phyloP scores from a whole-genome alignment of 2,329 filamentous ascomycete species.

The Fusarium guadeloupense region DNA sequence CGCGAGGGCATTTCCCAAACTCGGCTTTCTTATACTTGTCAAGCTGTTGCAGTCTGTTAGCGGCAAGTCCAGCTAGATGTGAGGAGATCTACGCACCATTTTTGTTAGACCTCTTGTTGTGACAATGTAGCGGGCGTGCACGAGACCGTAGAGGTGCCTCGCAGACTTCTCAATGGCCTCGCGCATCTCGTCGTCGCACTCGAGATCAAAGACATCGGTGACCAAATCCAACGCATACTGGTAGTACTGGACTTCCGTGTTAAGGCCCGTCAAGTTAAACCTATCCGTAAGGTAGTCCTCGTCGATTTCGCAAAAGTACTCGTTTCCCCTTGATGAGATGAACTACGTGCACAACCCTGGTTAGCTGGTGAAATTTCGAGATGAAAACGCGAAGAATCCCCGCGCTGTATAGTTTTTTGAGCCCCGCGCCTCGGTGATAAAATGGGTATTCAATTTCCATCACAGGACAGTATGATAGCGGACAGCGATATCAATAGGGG shows the following conservation, averaged over 20 bases:
- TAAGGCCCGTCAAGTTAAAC: conserved; percentile 96
- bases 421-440: conserved; percentile 19
- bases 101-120: conserved; percentile 93
- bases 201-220: conserved; percentile 97
- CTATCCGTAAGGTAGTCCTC: conserved; percentile 98
- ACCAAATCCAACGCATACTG: conserved; percentile 98
- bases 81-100: conserved; percentile 73
- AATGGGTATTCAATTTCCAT: not conserved
- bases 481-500: not conserved
- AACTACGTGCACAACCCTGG: conserved; percentile 68
- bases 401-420: not conserved
- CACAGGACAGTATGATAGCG: not conserved
- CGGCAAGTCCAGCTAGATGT: not conserved
- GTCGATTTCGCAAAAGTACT: conserved; percentile 99
- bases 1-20: conserved; percentile 97
- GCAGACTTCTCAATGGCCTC: conserved; percentile 98
- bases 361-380: conserved; percentile 24
- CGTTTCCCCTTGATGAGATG: conserved; percentile 95
- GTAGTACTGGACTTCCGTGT: conserved; percentile 98
- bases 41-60: conserved; percentile 65
- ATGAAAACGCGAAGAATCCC: conserved; percentile 2
- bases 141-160: conserved; percentile 91
- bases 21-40: conserved; percentile 99
- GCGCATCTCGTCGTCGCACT: conserved; percentile 98
- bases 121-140: conserved; percentile 96